Conservation (phyloP, 2,329 filamentous ascomycete species). For the Penicillium aurantiogriseum region DNA sequence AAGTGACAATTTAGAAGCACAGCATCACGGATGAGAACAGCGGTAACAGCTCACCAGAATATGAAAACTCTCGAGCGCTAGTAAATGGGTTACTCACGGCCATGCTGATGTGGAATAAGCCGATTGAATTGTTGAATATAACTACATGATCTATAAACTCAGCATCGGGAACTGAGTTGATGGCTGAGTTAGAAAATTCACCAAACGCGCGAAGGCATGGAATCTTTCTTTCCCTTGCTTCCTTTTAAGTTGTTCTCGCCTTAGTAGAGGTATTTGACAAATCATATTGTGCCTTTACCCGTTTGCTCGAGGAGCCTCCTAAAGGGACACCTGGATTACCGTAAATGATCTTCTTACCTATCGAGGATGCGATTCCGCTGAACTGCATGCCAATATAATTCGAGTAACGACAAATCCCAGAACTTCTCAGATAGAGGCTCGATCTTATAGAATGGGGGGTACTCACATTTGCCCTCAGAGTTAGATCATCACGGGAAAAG, state of each 20-base stretch:
- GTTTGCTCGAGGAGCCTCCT: background rate
- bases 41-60: no score
- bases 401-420: background rate
- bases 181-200: background rate
- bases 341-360: background rate
- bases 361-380: background rate
- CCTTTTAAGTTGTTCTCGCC: background rate
- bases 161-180: background rate
- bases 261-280: background rate
- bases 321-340: background rate
- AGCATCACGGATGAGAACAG: no score
- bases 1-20: no score
- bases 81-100: background rate
- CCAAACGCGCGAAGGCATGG: background rate
- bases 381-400: background rate
- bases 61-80: no score
- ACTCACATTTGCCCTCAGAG: slow-evolving; percentile 10
- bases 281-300: background rate
- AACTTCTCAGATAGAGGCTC: background rate
- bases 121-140: background rate
- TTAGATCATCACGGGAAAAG: slow-evolving; percentile 14
- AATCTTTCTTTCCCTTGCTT: background rate
- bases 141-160: background rate
- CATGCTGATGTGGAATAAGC: background rate
- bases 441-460: background rate